Evolutionary conservation across 2,329 filamentous ascomycete genomes (phyloP), one percentile per base, ranked within the genome.

Genomic region (Stemphylium vesicarium): DNA sequence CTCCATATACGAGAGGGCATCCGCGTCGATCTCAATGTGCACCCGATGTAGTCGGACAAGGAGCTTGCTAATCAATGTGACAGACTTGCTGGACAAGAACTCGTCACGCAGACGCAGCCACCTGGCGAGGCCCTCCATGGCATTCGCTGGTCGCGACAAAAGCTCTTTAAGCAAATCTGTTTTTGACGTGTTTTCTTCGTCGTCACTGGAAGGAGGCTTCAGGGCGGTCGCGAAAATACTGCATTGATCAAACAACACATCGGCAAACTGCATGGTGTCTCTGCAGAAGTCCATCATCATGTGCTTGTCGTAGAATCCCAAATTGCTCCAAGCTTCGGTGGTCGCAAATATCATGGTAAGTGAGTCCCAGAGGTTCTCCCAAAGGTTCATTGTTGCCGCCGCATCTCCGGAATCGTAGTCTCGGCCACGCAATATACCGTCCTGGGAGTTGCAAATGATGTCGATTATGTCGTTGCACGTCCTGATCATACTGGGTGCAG

Each of bases 201-300:
- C 56, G 12, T 64, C 64, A 4, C 56, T 54, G 8, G 61, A 61
- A 11, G 69, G 63, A 38, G 79, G 78, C 35, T 78, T 78, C 52
- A 92, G 75, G 11, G 90, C 89, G 40, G 88, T 89, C 2, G 91
- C 86, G 59, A 99, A 87, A 54, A 97, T 84, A 45, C 87, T 88
- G 72, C 96, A 95, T 65, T 96, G 88, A 36, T 91, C 88, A 69
- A 98, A 90, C 1, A 96, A 82, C 32, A 85, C 84, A 69, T 96
- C 91, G 0, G 94, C 93, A 69, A 96, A 90, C 66, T 98, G 92
- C 85, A 99, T 99, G 12, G 91, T 90, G 70, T 96, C 92, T 62
- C 95, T 88, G 71, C 93, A 97, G 68, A 98, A 97, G 53, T 96
- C 88, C 66, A 92, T 88, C 91, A 99, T 93, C 49, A 85, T 81